Evolutionary conservation across 2,329 filamentous ascomycete genomes (phyloP), one percentile per base, ranked within the genome.

Genomic region (Septoria linicola): DNA sequence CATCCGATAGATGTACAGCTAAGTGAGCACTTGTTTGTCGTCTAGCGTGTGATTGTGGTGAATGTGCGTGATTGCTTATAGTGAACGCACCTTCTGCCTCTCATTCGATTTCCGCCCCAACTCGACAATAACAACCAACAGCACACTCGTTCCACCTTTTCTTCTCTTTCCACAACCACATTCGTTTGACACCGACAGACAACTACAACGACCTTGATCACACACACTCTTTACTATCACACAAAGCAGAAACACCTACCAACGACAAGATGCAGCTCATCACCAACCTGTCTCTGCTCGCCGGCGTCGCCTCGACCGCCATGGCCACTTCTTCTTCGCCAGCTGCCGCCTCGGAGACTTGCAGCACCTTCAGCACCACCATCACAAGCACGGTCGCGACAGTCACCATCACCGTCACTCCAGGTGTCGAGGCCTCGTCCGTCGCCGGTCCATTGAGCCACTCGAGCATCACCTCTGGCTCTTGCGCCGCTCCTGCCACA

Each of bases 401-500:
- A 36, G 39, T 43, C n/a, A 52, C 43, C 11, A 19, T 53, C 32
- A 53, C 50, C 16, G 44, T 39, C 21, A 30, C 25, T 31, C 21
- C 44, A 3, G 25, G 35, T 14, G 44, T 21, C 8, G 25, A 27
- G 34, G 34, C 43, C 16, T n/a, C n/a, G n/a, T 17, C 43, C 21
- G 31, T 14, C 16, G 43, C 34, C 14, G 20, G 11, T 35, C 16
- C 44, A 23, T 11, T 20, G 42, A 37, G 42, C 42, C 20, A 25
- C 34, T 37, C 31, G 32, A 1, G 2, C 34, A 13, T 39, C 44
- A 47, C 44, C 10, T 47, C 44, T 5, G 34, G 34, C 32, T 36
- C 42, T 47, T 47, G 44, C 44, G 25, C 44, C n/a, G 13, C 34
- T 25, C 17, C 21, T 10, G 11, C n/a, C 7, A 10, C 21, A 17